These are phyloP conservation scores for Neurospora sp. DNA, from an alignment of 495 filamentous ascomycete genomes.

Conservation along the genomic window DNA sequence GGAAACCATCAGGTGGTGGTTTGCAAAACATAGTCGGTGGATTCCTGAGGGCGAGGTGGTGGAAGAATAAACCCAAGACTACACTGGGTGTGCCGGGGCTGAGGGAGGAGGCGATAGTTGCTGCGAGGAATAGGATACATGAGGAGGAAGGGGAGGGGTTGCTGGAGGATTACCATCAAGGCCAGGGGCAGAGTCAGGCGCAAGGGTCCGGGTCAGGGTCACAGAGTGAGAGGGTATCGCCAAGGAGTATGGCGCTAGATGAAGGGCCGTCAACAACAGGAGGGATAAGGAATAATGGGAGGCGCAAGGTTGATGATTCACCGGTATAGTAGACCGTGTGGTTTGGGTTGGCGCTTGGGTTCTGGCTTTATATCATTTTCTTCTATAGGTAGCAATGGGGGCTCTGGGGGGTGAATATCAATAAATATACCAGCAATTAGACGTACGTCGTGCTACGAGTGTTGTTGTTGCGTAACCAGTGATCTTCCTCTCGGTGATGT, in stretches of 20 bases:
- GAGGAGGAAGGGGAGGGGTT: not conserved
- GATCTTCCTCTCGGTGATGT: not conserved
- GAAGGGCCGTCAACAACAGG: not conserved
- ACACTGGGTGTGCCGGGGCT: not conserved
- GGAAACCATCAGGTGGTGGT: constrained; percentile 18
- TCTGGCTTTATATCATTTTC: not conserved
- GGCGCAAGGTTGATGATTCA: not conserved
- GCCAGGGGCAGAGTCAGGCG: not conserved
- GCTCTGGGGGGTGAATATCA: not conserved
- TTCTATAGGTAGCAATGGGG: not conserved
- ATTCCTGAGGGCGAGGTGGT: constrained; percentile 33
- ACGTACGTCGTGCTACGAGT: not conserved
- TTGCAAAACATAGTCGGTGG: constrained; percentile 28
- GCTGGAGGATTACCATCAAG: not conserved
- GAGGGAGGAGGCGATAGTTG: not conserved
- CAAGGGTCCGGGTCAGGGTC: not conserved
- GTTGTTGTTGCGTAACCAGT: not conserved
- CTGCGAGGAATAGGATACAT: not conserved
- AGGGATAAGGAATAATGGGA: not conserved
- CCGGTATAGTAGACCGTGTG: not conserved
- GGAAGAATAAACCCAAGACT: constrained; percentile 12
- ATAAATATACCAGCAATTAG: not conserved
- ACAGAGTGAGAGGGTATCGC: not conserved
- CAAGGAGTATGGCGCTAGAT: not conserved
- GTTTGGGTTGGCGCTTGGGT: not conserved